Conservation (phyloP, 768 basidiomycete species). For the Termitomyces sp. region DNA sequence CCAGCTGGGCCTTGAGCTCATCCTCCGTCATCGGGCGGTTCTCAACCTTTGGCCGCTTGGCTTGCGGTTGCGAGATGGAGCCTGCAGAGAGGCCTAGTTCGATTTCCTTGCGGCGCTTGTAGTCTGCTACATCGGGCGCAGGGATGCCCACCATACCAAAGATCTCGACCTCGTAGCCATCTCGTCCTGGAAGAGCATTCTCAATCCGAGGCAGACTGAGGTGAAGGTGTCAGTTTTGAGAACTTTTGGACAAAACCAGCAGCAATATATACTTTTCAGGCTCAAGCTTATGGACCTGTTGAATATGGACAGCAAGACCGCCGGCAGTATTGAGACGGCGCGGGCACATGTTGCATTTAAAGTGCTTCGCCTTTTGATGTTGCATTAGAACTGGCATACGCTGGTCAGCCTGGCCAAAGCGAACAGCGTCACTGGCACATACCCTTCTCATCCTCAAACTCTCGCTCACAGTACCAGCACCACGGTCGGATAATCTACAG, state of each 20-base stretch:
- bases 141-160: constrained; percentile 99
- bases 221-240: background rate
- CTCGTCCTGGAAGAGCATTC: constrained; percentile 92
- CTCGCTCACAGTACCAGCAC: constrained; percentile 99
- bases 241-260: background rate
- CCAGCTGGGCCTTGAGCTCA: constrained; percentile 79
- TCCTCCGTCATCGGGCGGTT: constrained; percentile 76
- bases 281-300: constrained; percentile 99
- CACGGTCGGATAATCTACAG: constrained; percentile 77
- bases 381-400: constrained; percentile 80
- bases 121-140: constrained; percentile 89
- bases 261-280: constrained; percentile 70
- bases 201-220: constrained; percentile 81
- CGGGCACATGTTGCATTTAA: constrained; percentile 96
- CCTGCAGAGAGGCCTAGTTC: constrained; percentile 84
- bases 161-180: constrained; percentile 98
- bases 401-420: background rate
- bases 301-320: constrained; percentile 94
- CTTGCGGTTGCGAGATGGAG: constrained; percentile 73
- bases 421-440: constrained; percentile 13
- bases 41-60: constrained; percentile 77
- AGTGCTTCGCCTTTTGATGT: constrained; percentile 99
- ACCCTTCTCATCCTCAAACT: constrained; percentile 99
- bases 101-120: constrained; percentile 92
- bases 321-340: constrained; percentile 95